Percentiles rank a stretch among this genome's conserved stretches.
Evolutionary conservation across 1,284 basidiomycete genomes (phyloP).

Genomic region (Cutaneotrichosporon spelunceum): DNA sequence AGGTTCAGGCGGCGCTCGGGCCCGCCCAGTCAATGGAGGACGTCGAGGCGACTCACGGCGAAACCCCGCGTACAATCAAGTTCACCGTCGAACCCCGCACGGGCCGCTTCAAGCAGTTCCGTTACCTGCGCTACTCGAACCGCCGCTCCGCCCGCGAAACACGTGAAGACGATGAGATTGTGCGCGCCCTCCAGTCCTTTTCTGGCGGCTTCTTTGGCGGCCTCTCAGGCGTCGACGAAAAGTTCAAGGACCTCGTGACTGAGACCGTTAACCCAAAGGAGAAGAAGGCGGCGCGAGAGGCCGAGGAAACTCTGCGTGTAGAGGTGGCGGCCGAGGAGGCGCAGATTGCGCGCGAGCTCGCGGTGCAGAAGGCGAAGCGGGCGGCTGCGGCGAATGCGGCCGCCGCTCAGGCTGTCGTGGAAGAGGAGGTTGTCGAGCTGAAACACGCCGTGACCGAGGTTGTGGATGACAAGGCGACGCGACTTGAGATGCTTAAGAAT

Average conservation of each 20-base stretch:
- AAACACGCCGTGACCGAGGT: background rate
- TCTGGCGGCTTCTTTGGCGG: conserved; percentile 37
- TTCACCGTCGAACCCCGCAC: conserved; percentile 24
- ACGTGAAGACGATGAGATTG: conserved; percentile 29
- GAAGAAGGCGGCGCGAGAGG: conserved; percentile 18
- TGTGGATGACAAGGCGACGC: background rate
- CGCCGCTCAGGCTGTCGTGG: background rate
- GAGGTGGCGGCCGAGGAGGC: conserved; percentile 17
- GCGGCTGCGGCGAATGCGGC: conserved; percentile 1
- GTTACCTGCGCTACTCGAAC: background rate
- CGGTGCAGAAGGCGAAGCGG: background rate
- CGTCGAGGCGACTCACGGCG: background rate
- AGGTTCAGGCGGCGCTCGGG: conserved; percentile 11
- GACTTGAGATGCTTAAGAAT: conserved; percentile 6
- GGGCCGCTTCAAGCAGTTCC: background rate
- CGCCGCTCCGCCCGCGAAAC: conserved; percentile 4
- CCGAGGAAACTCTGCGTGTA: conserved; percentile 12
- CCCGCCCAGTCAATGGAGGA: background rate
- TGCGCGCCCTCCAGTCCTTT: conserved; percentile 27
- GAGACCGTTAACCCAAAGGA: conserved; percentile 14
- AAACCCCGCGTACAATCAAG: conserved; percentile 13
- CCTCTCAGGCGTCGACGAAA: conserved; percentile 35
- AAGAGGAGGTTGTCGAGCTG: background rate
- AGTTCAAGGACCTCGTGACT: conserved; percentile 13
- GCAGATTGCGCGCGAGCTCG: background rate